phyloP scores from a whole-genome alignment of 805 yeast species.

The Starmerella sp. region DNA sequence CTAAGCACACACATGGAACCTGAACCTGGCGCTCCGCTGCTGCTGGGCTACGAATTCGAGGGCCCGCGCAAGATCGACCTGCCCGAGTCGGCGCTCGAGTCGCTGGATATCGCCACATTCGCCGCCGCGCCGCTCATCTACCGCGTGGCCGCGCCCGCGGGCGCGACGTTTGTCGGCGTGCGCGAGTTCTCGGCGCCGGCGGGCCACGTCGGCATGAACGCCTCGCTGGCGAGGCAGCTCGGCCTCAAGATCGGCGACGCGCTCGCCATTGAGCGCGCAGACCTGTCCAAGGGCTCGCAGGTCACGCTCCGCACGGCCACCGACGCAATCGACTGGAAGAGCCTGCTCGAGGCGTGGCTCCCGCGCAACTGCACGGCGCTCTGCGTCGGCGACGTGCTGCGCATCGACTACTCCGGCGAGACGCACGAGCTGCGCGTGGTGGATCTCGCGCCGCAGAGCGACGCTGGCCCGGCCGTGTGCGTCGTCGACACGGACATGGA shows the following conservation, averaged over 20 bases:
- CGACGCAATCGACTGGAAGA: conserved; percentile 40
- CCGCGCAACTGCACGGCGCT: conserved; percentile 41
- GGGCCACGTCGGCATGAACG: conserved; percentile 32
- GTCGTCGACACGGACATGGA: conserved; percentile 48
- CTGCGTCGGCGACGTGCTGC: conserved; percentile 33
- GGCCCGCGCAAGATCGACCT: conserved; percentile 2
- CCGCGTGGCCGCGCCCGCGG: conserved; percentile 13
- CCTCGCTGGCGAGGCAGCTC: conserved; percentile 28
- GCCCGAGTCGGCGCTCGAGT: conserved; percentile 12
- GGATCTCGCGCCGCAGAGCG: conserved; percentile 32
- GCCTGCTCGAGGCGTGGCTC: conserved; percentile 41
- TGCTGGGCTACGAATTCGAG: not conserved
- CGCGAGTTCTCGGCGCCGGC: conserved; percentile 39
- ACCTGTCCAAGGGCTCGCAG: conserved; percentile 39
- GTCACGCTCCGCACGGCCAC: conserved; percentile 35
- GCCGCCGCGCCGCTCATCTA: conserved; percentile 35
- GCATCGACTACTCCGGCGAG: conserved; percentile 27
- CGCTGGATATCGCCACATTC: not conserved
- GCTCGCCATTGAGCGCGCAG: conserved; percentile 24
- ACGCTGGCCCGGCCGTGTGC: conserved; percentile 30
- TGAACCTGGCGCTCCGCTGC: not conserved
- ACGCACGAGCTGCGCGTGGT: conserved; percentile 29
- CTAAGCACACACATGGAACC: not conserved
- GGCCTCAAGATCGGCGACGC: conserved; percentile 17
- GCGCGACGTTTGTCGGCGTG: conserved; percentile 34